Evolutionary conservation across 305 asterid genomes (phyloP), one percentile per base, ranked within the genome.

Genomic region (Caryopteris hybrid): DNA sequence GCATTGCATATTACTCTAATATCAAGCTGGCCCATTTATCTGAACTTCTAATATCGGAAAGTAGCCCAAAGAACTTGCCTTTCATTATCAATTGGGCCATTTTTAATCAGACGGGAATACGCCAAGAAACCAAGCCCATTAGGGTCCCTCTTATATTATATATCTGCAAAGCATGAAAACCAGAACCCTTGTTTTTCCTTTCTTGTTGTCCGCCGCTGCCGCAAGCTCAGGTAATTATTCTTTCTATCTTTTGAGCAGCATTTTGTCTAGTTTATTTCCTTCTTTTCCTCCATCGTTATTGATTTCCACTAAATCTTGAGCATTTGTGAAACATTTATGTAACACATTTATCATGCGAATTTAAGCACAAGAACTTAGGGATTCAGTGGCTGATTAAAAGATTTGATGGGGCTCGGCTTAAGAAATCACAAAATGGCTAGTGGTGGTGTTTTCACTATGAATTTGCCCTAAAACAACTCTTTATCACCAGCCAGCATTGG

Each of bases 181-280:
- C 34, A 36, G 20, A 50, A 61, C 75, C 75, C 62, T 51, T 13
- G 2, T 61, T 29, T 69, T n/a, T n/a, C n/a, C n/a, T n/a, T n/a
- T n/a, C n/a, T n/a, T n/a, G n/a, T n/a, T n/a, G n/a, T n/a, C n/a
- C 17, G 62, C 75, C 56, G 75, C 63, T n/a, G 61, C 41, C 38
- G 47, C 60, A 61, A 48, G 38, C 14, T 25, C 75, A 61, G 75
- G 69, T 70, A 50, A 60, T 61, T 31, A 22, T 50, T 61, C 41
- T 36, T 54, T n/a, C 48, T 17, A 47, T 60, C 50, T 31, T 14
- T 58, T 3, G n/a, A 23, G 51, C 52, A 14, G 42, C 54, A 31
- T 46, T 41, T 23, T 38, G 34, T 59, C 54, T 21, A 8, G 36
- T 60, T 60, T 60, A 16, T 21, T 61, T 53, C 54, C 56, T 48